phyloP scores from a whole-genome alignment of 805 yeast species.

The Candida arabinofermentans region DNA sequence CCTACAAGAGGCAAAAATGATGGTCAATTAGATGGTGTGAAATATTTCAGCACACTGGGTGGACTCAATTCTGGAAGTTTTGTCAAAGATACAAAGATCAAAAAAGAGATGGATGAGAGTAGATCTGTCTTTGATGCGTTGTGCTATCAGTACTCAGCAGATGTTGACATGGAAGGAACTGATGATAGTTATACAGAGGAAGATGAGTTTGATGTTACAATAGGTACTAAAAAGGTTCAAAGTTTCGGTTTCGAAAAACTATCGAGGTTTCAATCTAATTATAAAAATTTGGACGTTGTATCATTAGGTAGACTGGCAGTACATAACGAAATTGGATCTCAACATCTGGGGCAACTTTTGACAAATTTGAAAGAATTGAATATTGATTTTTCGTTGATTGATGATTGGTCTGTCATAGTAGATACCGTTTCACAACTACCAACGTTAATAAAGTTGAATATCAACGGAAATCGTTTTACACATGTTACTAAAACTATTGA shows the following conservation, averaged over 20 bases:
- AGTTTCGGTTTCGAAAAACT: slow-evolving; percentile 63
- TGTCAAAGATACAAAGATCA: slow-evolving; percentile 39
- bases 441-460: slow-evolving; percentile 36
- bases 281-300: slow-evolving; percentile 40
- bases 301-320: slow-evolving; percentile 47
- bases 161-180: slow-evolving; percentile 15
- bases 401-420: slow-evolving; percentile 36
- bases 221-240: slow-evolving; percentile 59
- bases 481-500: not conserved
- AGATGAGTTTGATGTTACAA: slow-evolving; percentile 29
- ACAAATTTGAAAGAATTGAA: slow-evolving; percentile 41
- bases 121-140: slow-evolving; percentile 46
- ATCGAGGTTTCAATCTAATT: slow-evolving; percentile 43
- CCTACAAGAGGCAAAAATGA: slow-evolving; percentile 63
- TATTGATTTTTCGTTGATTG: slow-evolving; percentile 56
- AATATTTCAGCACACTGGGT: slow-evolving; percentile 46
- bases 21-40: slow-evolving; percentile 52
- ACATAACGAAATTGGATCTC: slow-evolving; percentile 10
- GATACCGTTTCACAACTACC: slow-evolving; percentile 35
- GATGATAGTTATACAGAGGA: slow-evolving; percentile 9
- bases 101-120: slow-evolving; percentile 12
- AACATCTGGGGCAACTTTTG: slow-evolving; percentile 9
- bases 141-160: slow-evolving; percentile 41
- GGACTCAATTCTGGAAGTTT: slow-evolving; percentile 57
- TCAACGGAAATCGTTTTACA: slow-evolving; percentile 52